A percentile compares a stretch with the other conserved stretches of the same genome.
These are phyloP conservation scores for Cutaneotrichosporon sp. DNA, from an alignment of 1,284 basidiomycete species.

Conservation along the genomic window DNA sequence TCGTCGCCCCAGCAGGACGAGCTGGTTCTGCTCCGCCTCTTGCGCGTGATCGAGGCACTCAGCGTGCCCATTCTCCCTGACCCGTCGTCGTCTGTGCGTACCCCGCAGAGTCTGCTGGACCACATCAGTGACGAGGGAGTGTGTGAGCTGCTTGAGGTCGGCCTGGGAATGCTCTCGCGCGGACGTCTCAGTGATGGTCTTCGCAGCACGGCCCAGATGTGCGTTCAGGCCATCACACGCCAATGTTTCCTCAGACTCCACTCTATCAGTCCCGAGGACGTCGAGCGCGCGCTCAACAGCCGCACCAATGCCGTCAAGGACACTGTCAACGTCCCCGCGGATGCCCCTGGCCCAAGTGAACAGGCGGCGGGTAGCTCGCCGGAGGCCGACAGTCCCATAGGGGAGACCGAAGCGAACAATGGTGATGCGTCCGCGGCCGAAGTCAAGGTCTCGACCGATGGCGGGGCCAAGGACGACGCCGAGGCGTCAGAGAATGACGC, in stretches of 20 bases:
- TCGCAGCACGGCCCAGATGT: slow-evolving; percentile 86
- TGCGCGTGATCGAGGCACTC: slow-evolving; percentile 83
- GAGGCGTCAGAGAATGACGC: neutral
- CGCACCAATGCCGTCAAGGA: slow-evolving; percentile 25
- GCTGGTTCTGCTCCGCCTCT: slow-evolving; percentile 85
- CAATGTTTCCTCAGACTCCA: slow-evolving; percentile 73
- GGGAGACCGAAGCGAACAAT: slow-evolving; percentile 11
- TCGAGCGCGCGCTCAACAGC: slow-evolving; percentile 30
- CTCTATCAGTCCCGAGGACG: slow-evolving; percentile 50
- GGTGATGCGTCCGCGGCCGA: neutral
- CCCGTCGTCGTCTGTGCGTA: neutral
- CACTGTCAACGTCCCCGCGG: slow-evolving; percentile 10
- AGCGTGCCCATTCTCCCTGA: slow-evolving; percentile 55
- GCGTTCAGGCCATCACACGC: slow-evolving; percentile 81
- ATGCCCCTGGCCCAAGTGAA: too few species aligned
- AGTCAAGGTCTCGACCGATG: slow-evolving; percentile 1
- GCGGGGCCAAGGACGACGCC: slow-evolving; percentile 3
- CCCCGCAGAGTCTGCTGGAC: slow-evolving; percentile 40
- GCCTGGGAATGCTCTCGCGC: slow-evolving; percentile 93
- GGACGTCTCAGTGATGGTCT: slow-evolving; percentile 72
- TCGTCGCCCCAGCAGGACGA: slow-evolving; percentile 95
- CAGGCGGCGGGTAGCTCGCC: neutral
- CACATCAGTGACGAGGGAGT: slow-evolving; percentile 85
- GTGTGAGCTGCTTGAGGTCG: slow-evolving; percentile 97
- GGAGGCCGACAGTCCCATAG: neutral